Conservation (phyloP, 805 yeast species). For the Nakazawaea wyomingensis region DNA sequence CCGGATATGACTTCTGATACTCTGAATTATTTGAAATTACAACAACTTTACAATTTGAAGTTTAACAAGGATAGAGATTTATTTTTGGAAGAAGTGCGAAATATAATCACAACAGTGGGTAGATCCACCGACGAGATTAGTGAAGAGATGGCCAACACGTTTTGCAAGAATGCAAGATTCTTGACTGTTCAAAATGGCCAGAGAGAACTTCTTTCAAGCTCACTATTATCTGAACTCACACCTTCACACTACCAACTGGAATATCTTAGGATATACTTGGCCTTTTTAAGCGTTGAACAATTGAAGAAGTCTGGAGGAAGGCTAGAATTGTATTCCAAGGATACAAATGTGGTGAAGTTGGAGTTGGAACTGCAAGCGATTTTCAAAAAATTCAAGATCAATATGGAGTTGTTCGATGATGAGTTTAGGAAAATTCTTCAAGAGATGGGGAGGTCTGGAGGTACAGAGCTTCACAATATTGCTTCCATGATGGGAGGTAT, state of each 20-base stretch:
- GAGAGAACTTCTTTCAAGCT: slow-evolving; percentile 17
- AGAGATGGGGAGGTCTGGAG: slow-evolving; percentile 36
- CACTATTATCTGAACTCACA: slow-evolving; percentile 5
- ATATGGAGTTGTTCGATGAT: slow-evolving; percentile 24
- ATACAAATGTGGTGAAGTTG: slow-evolving; percentile 19
- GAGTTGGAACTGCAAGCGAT: slow-evolving; percentile 16
- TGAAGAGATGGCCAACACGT: slow-evolving; percentile 34
- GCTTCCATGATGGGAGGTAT: slow-evolving; percentile 78
- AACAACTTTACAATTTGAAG: slow-evolving; percentile 50
- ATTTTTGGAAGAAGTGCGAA: slow-evolving; percentile 31
- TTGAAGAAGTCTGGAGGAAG: slow-evolving; percentile 21
- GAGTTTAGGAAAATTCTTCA: slow-evolving; percentile 33
- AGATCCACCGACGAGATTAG: slow-evolving; percentile 26
- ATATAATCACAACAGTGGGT: slow-evolving; percentile 24
- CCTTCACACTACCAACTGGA: slow-evolving; percentile 5
- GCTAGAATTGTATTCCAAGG: slow-evolving; percentile 18
- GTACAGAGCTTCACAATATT: slow-evolving; percentile 49
- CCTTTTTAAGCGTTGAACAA: slow-evolving; percentile 30
- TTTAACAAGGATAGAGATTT: slow-evolving; percentile 42
- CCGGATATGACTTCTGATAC: slow-evolving; percentile 92
- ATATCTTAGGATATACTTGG: slow-evolving; percentile 31
- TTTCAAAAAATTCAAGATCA: slow-evolving; percentile 16
- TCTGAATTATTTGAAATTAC: slow-evolving; percentile 50
- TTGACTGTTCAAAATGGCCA: slow-evolving; percentile 48
- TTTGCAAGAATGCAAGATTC: slow-evolving; percentile 58